Conservation (phyloP, 306 rosid species). For the Oemleria cerasiformis region DNA sequence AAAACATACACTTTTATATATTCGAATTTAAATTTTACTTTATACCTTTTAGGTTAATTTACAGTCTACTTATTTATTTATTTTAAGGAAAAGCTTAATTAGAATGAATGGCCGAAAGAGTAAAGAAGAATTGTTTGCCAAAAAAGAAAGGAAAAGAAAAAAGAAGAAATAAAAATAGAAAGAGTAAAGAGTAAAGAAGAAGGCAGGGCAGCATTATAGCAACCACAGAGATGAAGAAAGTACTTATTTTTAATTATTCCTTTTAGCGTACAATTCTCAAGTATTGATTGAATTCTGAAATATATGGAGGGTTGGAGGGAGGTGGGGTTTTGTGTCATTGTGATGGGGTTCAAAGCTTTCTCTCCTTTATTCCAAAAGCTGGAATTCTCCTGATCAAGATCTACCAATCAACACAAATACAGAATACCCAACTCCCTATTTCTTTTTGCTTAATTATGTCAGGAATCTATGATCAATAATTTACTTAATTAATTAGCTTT, state of each 20-base stretch:
- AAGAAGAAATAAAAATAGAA: background rate
- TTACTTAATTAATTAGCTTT: background rate
- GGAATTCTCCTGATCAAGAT: conserved; percentile 55
- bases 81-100: background rate
- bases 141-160: background rate
- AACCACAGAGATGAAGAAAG: background rate
- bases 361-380: conserved; percentile 30
- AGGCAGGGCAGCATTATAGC: conserved; percentile 11
- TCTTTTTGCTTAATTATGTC: conserved; percentile 13
- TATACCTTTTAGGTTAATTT: too few relatives aligned
- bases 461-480: background rate
- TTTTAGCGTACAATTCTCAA: too few relatives aligned
- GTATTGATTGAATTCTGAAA: too few relatives aligned
- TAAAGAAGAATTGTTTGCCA: background rate
- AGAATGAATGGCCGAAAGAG: conserved; percentile 8
- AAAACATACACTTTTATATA: too few relatives aligned
- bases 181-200: conserved; percentile 20
- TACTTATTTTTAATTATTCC: background rate
- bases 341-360: conserved; percentile 18
- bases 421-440: background rate
- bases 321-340: conserved; percentile 2
- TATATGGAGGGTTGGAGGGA: too few relatives aligned
- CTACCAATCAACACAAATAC: conserved; percentile 40
- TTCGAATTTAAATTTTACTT: too few relatives aligned
- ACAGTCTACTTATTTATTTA: too few relatives aligned